phyloP scores from a whole-genome alignment of 768 basidiomycete genomes.

The Dioszegia hungarica region DNA sequence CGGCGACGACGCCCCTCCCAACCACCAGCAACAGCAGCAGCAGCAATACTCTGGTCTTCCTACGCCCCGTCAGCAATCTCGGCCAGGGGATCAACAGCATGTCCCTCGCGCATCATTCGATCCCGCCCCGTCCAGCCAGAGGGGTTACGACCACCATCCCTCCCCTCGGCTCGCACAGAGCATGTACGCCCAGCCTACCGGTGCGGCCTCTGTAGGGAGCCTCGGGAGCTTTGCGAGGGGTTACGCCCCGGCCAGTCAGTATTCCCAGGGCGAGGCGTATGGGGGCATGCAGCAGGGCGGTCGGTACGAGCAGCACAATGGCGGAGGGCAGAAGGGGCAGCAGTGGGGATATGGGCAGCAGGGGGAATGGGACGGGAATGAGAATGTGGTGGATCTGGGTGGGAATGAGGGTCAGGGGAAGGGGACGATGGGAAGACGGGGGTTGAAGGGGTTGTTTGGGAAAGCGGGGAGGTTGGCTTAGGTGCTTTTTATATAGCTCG shows the following conservation, averaged over 20 bases:
- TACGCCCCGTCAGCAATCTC: not conserved
- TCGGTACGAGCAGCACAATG: not conserved
- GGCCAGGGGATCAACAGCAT: not conserved
- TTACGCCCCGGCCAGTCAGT: not conserved
- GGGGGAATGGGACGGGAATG: not conserved
- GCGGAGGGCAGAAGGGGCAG: not conserved
- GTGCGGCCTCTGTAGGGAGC: not conserved
- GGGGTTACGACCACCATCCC: not conserved
- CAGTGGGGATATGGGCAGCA: not conserved
- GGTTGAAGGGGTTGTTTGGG: constrained; percentile 34
- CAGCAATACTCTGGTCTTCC: not conserved
- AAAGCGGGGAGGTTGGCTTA: constrained; percentile 28
- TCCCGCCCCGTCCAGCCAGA: not conserved
- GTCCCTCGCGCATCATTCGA: not conserved
- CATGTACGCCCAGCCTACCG: constrained; percentile 17
- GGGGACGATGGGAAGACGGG: constrained; percentile 11
- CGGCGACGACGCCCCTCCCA: not conserved
- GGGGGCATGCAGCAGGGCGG: too few species aligned
- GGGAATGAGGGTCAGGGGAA: constrained; percentile 4
- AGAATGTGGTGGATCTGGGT: constrained; percentile 3
- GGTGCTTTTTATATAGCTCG: not conserved
- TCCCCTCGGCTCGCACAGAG: constrained; percentile 14
- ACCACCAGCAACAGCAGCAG: not conserved
- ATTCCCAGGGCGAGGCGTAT: too few species aligned
- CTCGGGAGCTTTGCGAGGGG: constrained; percentile 4